Base-by-base conservation (phyloP, 2,329 filamentous ascomycete genomes). In the Juglanconis oblonga region DNA sequence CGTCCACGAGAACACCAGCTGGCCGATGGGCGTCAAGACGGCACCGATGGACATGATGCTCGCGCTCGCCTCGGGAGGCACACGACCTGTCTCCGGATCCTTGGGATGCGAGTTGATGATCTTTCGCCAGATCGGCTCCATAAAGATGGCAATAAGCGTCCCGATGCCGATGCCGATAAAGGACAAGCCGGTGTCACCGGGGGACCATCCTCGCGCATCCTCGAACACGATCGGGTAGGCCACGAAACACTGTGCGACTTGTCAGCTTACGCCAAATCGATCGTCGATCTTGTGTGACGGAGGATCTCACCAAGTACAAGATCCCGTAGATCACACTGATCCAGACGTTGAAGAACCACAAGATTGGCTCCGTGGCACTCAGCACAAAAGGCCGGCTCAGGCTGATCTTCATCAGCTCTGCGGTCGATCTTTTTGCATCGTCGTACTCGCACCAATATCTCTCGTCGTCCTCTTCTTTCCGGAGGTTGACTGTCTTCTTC, bases 1-100 rank as follows among this genome's bases (percentile, higher is more conserved):
- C 0, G 92, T 96, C 92, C 92, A 97, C 0, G 90, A 86, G 69
- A 97, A 97, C 72, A 88, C 89, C 31, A 97, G 82, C 73, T 97
- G 88, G 14, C 92, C 93, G 3, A 91, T 72, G 0, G 92, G 89
- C 0, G 90, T 86, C 1, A 91, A 77, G 1, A 96, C 71, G 0
- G 91, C 85, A 3, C 89, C 91, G 32, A 96, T 84, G 66, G 88
- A 91, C 68, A 97, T 89, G 59, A 95, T 82, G 47, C 86, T 84
- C 4, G 94, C 91, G 65, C 90, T 91, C 1, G 92, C 88, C 74
- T 97, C 93, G 0, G 92, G 92, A 0, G 84, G 80, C 0, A 86
- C 82, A 42, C 86, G 86, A 10, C 90, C 90, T 0, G 91, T 96
- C 53, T 82, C 81, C 0, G 90, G 88, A 67, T 97, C 91, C 36